These are phyloP conservation scores for Globisporangium paroecandrum DNA, from an alignment of 352 stramenopile genomes.

Conservation along the genomic window DNA sequence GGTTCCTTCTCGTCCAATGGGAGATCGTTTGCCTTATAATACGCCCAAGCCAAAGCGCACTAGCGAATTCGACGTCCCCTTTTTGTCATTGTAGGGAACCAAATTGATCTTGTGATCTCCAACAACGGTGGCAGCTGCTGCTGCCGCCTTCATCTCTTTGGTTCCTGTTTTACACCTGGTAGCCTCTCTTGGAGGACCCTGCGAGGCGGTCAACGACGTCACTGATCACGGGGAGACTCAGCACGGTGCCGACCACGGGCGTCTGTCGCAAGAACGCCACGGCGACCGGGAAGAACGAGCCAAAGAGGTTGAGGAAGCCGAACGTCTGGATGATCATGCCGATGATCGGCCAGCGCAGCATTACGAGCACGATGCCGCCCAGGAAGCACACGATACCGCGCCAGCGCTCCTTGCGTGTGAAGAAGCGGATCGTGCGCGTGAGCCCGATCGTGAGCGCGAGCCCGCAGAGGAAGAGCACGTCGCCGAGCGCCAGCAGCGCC, in stretches of 20 bases:
- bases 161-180: constrained; percentile 65
- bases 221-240: constrained; percentile 83
- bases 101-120: background rate
- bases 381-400: constrained; percentile 94
- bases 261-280: constrained; percentile 91
- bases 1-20: too few species aligned
- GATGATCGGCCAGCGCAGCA: constrained; percentile 90
- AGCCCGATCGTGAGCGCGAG: constrained; percentile 93
- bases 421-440: constrained; percentile 92
- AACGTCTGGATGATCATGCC: constrained; percentile 94
- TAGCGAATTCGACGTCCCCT: background rate
- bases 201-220: constrained; percentile 82
- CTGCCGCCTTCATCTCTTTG: background rate
- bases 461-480: constrained; percentile 92
- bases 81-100: background rate
- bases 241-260: constrained; percentile 86
- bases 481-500: constrained; percentile 90
- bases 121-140: background rate
- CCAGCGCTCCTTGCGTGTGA: constrained; percentile 91
- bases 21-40: too few species aligned
- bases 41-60: background rate
- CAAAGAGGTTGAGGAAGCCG: constrained; percentile 95
- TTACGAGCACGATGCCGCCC: constrained; percentile 90
- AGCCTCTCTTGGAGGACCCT: constrained; percentile 80
- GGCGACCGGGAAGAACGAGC: constrained; percentile 95